phyloP scores from a whole-genome alignment of 495 filamentous ascomycete species.

The Xylaria palmicola region DNA sequence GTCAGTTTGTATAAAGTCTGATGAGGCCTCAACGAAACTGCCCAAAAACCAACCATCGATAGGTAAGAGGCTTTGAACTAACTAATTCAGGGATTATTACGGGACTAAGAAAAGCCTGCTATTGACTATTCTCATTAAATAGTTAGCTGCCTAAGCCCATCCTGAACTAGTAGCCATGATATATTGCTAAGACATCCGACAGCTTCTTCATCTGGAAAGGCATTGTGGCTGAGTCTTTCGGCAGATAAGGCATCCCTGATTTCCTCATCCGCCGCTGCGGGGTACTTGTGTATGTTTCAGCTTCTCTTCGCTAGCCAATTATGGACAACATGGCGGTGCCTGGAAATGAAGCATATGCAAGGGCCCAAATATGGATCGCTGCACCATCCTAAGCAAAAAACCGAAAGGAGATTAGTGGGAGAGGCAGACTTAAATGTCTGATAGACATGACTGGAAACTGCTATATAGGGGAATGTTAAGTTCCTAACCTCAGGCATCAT shows the following conservation, averaged over 20 bases:
- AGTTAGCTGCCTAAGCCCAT: neutral
- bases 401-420: neutral
- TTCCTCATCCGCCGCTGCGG: neutral
- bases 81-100: no score
- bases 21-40: no score
- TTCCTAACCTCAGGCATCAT: neutral
- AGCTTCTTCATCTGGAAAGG: neutral
- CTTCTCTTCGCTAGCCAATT: neutral
- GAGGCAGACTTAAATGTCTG: neutral
- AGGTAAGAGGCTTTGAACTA: no score
- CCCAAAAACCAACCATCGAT: no score
- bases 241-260: no score
- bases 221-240: neutral
- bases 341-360: neutral
- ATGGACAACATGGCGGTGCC: neutral
- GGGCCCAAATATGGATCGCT: neutral
- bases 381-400: neutral
- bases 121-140: no score
- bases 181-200: neutral
- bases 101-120: no score
- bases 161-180: neutral
- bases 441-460: neutral
- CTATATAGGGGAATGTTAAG: neutral
- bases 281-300: neutral
- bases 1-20: no score